Conservation (phyloP, 305 asterid species). For the Fraxinus angustifolia region DNA sequence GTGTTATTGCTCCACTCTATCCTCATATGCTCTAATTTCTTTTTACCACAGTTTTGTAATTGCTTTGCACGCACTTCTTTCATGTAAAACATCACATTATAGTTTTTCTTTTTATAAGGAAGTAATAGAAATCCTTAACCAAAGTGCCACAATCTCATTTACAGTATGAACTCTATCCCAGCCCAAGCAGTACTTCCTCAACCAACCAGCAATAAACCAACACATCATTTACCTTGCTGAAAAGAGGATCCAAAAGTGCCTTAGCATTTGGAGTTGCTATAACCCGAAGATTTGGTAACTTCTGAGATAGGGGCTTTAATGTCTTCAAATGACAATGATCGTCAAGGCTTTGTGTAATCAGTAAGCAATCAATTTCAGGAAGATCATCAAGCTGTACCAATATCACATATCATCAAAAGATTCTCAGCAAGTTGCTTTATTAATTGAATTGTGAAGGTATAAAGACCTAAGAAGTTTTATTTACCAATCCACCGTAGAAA, state of each 20-base stretch:
- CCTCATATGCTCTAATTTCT: not conserved
- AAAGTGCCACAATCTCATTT: not conserved
- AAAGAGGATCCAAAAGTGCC: conserved; percentile 70
- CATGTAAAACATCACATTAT: not conserved
- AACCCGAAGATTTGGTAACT: conserved; percentile 60
- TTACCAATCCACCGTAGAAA: not conserved
- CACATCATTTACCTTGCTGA: conserved; percentile 57
- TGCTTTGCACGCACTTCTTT: not conserved
- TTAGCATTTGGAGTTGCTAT: conserved; percentile 83
- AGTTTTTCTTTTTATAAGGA: not conserved
- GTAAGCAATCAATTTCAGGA: conserved; percentile 42
- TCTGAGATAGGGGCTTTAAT: conserved; percentile 68
- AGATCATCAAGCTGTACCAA: conserved; percentile 72
- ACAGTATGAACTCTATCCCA: not conserved
- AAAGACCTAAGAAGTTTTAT: not conserved
- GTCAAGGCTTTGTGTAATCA: conserved; percentile 85
- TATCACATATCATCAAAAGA: conserved; percentile 13
- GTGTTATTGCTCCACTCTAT: not conserved
- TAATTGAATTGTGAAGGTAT: not conserved
- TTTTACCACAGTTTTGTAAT: not conserved
- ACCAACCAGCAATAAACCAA: not conserved
- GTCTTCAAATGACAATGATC: conserved; percentile 93
- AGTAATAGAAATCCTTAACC: not conserved
- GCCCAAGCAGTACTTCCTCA: not conserved
- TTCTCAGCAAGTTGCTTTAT: not conserved